Evolutionary conservation across 495 filamentous ascomycete genomes (phyloP).

Genomic region (Penicillium silybi): DNA sequence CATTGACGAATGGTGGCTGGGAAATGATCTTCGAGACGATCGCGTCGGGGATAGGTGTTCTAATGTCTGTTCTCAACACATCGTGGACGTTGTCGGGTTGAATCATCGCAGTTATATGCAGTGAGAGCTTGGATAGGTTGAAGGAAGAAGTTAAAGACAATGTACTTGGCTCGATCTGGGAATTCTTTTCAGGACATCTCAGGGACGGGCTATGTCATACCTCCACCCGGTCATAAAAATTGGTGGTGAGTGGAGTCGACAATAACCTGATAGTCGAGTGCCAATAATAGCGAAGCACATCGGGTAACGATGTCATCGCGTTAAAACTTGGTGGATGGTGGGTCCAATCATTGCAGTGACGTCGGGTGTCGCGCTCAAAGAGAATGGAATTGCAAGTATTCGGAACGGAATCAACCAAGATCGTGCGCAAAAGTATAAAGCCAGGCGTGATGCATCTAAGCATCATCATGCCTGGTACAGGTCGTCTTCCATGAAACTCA

Average conservation of each 20-base stretch:
- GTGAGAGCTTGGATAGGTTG: not conserved
- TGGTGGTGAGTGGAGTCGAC: not conserved
- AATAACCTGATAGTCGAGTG: not conserved
- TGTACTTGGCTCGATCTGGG: not conserved
- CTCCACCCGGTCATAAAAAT: constrained; percentile 2
- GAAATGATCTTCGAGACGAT: constrained; percentile 28
- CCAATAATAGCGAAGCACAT: constrained; percentile 5
- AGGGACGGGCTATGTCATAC: constrained; percentile 12
- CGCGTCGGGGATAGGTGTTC: constrained; percentile 19
- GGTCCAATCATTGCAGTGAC: not conserved
- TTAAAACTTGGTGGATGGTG: not conserved
- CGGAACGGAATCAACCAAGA: not conserved
- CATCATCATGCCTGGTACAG: not conserved
- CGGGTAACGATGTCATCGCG: constrained; percentile 13
- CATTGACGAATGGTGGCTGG: constrained; percentile 48
- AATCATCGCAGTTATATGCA: constrained; percentile 10
- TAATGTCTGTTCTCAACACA: constrained; percentile 29
- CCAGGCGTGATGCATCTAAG: not conserved
- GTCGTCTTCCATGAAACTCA: not conserved
- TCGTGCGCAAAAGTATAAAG: not conserved
- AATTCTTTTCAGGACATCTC: not conserved
- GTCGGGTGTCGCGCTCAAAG: not conserved
- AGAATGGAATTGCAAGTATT: not conserved
- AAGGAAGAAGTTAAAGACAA: not conserved
- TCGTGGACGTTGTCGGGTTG: constrained; percentile 16